A percentile compares a stretch with the other conserved stretches of the same genome.
phyloP scores from a whole-genome alignment of 108 stramenopile genomes.

The Ochromonas danica region DNA sequence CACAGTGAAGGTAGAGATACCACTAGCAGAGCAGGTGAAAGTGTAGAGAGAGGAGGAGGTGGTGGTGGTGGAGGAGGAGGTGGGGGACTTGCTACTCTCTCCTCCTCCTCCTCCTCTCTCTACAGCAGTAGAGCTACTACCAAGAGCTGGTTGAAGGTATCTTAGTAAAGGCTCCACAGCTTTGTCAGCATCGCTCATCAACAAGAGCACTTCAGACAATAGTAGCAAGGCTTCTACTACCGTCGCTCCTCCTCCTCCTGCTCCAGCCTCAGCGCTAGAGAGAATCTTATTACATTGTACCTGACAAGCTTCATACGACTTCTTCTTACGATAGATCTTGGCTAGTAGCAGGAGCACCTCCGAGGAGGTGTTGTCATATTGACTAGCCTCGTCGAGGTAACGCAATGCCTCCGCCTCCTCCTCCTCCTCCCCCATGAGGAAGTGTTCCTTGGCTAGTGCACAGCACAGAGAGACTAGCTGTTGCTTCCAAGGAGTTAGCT shows the following conservation, averaged over 20 bases:
- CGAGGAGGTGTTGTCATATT: constrained; percentile 36
- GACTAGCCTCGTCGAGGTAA: constrained; percentile 45
- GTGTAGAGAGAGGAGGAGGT: too few relatives aligned
- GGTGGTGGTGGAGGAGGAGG: too few relatives aligned
- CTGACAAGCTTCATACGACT: constrained; percentile 51
- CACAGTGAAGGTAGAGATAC: constrained; percentile 46
- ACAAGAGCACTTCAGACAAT: constrained; percentile 52
- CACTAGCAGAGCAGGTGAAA: not conserved
- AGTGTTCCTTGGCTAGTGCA: constrained; percentile 26
- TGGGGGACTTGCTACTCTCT: too few relatives aligned
- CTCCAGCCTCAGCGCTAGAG: constrained; percentile 33
- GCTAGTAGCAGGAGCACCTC: constrained; percentile 53
- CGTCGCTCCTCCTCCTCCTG: too few relatives aligned
- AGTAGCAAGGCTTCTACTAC: constrained; percentile 56
- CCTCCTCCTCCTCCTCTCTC: too few relatives aligned
- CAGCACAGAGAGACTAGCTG: constrained; percentile 33
- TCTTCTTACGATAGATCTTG: constrained; percentile 42
- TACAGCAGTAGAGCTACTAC: too few relatives aligned
- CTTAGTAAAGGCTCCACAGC: constrained; percentile 57
- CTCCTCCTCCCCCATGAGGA: constrained; percentile 36
- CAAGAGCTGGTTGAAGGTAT: constrained; percentile 42
- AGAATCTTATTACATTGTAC: constrained; percentile 44
- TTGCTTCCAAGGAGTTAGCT: too few relatives aligned
- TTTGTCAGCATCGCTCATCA: constrained; percentile 36
- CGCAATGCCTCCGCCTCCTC: constrained; percentile 36